Base-by-base conservation (phyloP, 2,329 filamentous ascomycete species). In the Neofusicoccum sp. region DNA sequence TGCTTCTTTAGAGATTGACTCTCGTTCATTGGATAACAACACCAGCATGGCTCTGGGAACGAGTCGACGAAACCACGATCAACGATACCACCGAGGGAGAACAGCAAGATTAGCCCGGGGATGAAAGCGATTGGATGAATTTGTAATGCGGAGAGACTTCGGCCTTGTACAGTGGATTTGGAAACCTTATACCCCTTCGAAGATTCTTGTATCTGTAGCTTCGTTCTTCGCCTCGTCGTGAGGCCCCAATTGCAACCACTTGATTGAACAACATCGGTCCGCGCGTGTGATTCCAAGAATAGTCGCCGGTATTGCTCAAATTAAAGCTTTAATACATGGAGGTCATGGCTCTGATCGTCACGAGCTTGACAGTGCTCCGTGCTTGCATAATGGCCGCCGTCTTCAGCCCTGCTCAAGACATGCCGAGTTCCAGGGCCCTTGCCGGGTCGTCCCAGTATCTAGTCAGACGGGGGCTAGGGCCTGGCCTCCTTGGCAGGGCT, bases 1-100 rank as follows among this genome's bases (percentile, higher is more conserved):
- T 60, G 57, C 45, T 43, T 56, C 45, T 47, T 43, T 40, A 51
- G 47, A 60, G 57, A 59, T 59, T 59, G 44, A 41, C 26, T 58
- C 57, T 58, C 54, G 38, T 49, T 38, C 43, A 28, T 48, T 30
- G 43, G 11, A 59, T 34, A 43, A 26, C 30, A 36, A 33, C 31
- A 48, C 58, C 58, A 60, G 58, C 58, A 28, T 40, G 58, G 47
- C 31, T 54, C 58, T 60, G 58, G 58, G 33, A 60, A 51, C 36
- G 57, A 60, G 57, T 60, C 44, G 36, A 60, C 30, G 57, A 56
- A 16, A 58, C 36, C 34, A 59, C 12, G 57, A 60, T 60, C 57
- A 51, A 60, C 28, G 57, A 60, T 51, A 49, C 44, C 57, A 59
- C 33, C 56, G 34, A 31, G 49, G 30, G 31, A 14, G 11, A 33